Evolutionary conservation across 176 grass and related monocot species (phyloP), one percentile per base, ranked within the genome.

Genomic region (Hordeum marinum): DNA sequence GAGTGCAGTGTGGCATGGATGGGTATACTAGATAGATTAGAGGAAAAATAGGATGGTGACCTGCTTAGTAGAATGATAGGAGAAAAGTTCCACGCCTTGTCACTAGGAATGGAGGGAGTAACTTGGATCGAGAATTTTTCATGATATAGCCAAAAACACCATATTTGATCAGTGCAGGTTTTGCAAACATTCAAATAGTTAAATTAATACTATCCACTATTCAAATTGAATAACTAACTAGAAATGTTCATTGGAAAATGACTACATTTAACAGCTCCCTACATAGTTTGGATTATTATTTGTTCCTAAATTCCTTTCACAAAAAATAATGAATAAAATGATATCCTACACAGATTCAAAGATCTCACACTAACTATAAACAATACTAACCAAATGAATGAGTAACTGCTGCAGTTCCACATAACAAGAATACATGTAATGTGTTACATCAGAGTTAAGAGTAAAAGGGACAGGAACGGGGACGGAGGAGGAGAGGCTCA

Each of bases 151-250:
- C 57, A 29, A 66, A 66, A 67, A 29, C 61, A 36, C 54, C 60
- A 21, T 29, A 46, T 42, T 12, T 57, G 25, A 31, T 67, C 46
- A 68, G 40, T 39, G 29, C 61, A 40, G 31, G 65, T 66, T 76
- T 76, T 76, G 21, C 2, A 26, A 84, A 85, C 37, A 65, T 25
- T 26, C 61, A 17, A 58, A 41, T 31, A 75, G 24, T 57, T 82
- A 82, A n/a, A 80, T 29, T 63, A 83, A n/a, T n/a, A 39, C 55
- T 52, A 52, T 17, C 15, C 48, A 52, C 15, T 84, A 80, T 90
- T 84, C 61, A 80, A 58, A 41, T 4, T 82, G 48, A 12, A 34
- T 25, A 69, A 27, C 27, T 67, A 23, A 42, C 69, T 9, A 17
- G 11, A 73, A 41, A 21, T 21, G 7, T 83, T 80, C 15, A 62